phyloP scores from a whole-genome alignment of 352 stramenopile genomes.

The Pythium diclinum region DNA sequence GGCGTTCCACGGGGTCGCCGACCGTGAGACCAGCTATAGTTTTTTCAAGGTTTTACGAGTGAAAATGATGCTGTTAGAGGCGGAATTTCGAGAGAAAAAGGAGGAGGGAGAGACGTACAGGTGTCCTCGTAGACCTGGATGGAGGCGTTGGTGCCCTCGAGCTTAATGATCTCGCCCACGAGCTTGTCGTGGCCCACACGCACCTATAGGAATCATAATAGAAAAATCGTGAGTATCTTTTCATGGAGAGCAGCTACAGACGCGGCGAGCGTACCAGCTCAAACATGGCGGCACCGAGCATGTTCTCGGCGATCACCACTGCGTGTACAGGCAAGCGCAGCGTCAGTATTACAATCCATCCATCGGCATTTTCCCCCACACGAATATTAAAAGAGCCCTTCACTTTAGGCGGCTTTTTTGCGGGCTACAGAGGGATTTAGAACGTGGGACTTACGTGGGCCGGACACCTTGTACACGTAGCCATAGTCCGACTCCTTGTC shows the following conservation, averaged over 20 bases:
- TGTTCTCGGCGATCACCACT: slow-evolving; percentile 99
- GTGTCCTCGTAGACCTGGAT: slow-evolving; percentile 99
- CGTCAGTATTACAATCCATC: not conserved
- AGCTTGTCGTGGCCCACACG: slow-evolving; percentile 98
- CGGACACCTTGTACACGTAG: slow-evolving; percentile 99
- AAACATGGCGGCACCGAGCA: slow-evolving; percentile 98
- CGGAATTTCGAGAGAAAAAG: not conserved
- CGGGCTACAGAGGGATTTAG: not conserved
- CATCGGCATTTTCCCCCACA: not conserved
- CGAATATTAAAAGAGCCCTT: not conserved
- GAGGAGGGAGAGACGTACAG: slow-evolving; percentile 35
- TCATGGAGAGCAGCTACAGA: not conserved
- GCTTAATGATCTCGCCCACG: slow-evolving; percentile 99
- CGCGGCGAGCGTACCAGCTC: slow-evolving; percentile 69
- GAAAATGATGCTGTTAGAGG: not conserved
- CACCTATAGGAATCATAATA: slow-evolving; percentile 61
- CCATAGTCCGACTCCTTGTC: slow-evolving; percentile 95
- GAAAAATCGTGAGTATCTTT: not conserved
- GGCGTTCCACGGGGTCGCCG: slow-evolving; percentile 96
- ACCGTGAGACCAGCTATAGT: slow-evolving; percentile 92
- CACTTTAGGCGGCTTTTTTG: not conserved
- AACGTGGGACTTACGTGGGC: slow-evolving; percentile 81
- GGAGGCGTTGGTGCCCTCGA: slow-evolving; percentile 98
- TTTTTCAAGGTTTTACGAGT: not conserved
- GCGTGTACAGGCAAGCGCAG: slow-evolving; percentile 6